Conservation (phyloP, 108 stramenopile species). For the Skeletonema potamos region DNA sequence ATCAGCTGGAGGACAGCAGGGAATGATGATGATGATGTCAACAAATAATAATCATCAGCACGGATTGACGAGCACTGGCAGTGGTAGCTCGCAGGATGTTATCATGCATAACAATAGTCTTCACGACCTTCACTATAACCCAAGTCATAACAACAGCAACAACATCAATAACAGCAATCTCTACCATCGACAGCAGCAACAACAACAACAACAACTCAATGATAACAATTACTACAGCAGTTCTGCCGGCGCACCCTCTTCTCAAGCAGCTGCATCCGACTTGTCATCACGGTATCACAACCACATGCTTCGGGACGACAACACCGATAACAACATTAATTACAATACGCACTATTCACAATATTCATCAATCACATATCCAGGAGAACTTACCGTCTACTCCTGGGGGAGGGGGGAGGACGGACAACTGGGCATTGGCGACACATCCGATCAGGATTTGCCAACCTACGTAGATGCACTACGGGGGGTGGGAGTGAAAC, state of each 20-base stretch:
- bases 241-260: conserved; percentile 14
- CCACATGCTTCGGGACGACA: not conserved
- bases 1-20: not conserved
- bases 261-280: not conserved
- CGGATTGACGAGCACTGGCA: not conserved
- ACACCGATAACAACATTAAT: not conserved
- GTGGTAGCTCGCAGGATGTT: not conserved
- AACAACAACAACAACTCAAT: not conserved
- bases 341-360: conserved; percentile 2
- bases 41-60: not conserved
- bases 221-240: not conserved
- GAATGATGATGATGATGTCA: not conserved
- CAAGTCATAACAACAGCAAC: too few relatives aligned
- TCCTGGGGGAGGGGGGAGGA: conserved; percentile 92
- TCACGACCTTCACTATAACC: not conserved
- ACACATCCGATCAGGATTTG: conserved; percentile 77
- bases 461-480: conserved; percentile 91
- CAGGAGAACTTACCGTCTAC: conserved; percentile 73
- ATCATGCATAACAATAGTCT: not conserved
- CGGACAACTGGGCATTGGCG: conserved; percentile 82
- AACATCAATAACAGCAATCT: not conserved
- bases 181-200: not conserved
- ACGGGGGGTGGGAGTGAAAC: conserved; percentile 85
- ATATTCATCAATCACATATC: not conserved
- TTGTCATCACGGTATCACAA: not conserved